A percentile compares a stretch with the other conserved stretches of the same genome.
Conservation (phyloP, 768 basidiomycete genomes). For the Mrakia gelida region DNA sequence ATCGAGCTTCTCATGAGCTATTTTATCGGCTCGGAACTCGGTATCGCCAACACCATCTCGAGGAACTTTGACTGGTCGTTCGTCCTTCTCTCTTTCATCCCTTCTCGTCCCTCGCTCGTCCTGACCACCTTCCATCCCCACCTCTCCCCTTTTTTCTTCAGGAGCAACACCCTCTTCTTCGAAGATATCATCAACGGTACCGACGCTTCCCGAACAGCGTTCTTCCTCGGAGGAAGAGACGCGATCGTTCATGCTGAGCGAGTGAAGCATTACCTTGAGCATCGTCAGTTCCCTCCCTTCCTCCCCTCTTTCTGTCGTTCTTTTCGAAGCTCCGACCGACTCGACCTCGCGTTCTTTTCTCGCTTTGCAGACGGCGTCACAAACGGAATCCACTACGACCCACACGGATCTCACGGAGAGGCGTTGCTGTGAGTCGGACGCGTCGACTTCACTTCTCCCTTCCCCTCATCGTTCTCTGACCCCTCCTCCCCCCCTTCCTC, state of each 20-base stretch:
- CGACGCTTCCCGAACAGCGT: constrained; percentile 62
- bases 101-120: constrained; percentile 20
- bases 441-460: no score
- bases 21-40: constrained; percentile 81
- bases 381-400: constrained; percentile 54
- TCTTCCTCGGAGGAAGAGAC: constrained; percentile 79
- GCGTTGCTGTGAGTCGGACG: background rate
- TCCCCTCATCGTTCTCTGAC: background rate
- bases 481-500: background rate
- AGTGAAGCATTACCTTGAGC: constrained; percentile 3
- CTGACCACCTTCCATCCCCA: background rate
- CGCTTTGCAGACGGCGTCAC: constrained; percentile 53
- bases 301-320: rapidly evolving
- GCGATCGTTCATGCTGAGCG: constrained; percentile 62
- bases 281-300: background rate
- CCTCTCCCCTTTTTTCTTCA: constrained; percentile 27
- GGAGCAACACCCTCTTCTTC: constrained; percentile 72
- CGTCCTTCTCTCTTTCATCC: background rate
- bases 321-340: constrained; percentile 39
- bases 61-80: constrained; percentile 42
- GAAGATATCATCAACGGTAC: constrained; percentile 80
- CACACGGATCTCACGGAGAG: background rate
- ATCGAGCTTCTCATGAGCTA: constrained; percentile 65
- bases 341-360: constrained; percentile 55
- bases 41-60: constrained; percentile 77